Percentiles rank a stretch among this genome's conserved stretches.
Conservation (phyloP, 2,329 filamentous ascomycete genomes). For the Stagonosporopsis vannaccii region DNA sequence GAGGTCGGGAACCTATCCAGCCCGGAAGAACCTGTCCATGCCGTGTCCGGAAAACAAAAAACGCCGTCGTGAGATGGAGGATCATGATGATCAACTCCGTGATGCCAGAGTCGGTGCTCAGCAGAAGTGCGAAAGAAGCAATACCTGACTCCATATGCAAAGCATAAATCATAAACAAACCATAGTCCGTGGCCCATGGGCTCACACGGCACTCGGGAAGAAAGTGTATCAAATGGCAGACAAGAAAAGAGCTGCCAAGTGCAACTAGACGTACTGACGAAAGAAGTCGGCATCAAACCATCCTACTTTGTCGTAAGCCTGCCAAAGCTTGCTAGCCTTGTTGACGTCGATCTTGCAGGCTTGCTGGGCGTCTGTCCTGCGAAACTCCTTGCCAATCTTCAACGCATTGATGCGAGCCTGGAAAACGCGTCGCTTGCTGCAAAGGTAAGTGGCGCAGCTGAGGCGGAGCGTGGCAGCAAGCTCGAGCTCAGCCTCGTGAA, state of each 20-base stretch:
- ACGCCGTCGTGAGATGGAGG: conserved; percentile 38
- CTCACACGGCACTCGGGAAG: background rate
- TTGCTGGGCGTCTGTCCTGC: conserved; percentile 94
- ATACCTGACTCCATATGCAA: conserved; percentile 32
- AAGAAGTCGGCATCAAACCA: conserved; percentile 73
- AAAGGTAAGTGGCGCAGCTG: conserved; percentile 86
- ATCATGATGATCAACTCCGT: conserved; percentile 21
- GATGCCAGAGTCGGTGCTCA: conserved; percentile 25
- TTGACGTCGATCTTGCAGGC: conserved; percentile 99
- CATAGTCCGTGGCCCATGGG: background rate
- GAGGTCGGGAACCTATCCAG: conserved; percentile 3
- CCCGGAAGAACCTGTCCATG: conserved; percentile 28
- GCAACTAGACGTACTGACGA: conserved; percentile 49
- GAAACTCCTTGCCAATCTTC: conserved; percentile 78
- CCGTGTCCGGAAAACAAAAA: conserved; percentile 24
- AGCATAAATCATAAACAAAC: conserved; percentile 30
- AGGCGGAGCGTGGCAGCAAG: conserved; percentile 82
- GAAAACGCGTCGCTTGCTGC: conserved; percentile 93
- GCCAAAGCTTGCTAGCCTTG: conserved; percentile 93
- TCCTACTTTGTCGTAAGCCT: conserved; percentile 83
- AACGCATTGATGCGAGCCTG: conserved; percentile 73
- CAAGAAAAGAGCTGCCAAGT: background rate
- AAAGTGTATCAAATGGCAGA: background rate
- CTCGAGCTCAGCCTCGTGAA: conserved; percentile 79
- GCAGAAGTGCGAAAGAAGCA: conserved; percentile 26